Evolutionary conservation across 305 asterid genomes (phyloP).

Genomic region (Fraxinus velutina): DNA sequence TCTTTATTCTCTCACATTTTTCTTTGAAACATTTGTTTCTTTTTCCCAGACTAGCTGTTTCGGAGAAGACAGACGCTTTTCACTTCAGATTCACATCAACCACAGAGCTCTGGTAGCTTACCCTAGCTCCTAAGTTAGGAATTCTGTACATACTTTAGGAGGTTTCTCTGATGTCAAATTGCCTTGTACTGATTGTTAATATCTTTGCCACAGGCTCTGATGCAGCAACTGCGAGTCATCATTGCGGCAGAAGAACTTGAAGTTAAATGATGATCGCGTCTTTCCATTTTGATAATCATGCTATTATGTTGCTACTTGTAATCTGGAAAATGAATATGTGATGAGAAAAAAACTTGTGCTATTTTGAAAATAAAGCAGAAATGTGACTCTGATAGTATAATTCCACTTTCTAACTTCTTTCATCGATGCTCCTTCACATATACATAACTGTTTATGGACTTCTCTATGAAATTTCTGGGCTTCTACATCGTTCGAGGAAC

Average conservation of each 20-base stretch:
- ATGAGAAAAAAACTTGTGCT: background rate
- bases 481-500: background rate
- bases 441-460: background rate
- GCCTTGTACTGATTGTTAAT: slow-evolving; percentile 20
- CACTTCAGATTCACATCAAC: too few species aligned
- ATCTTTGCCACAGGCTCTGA: slow-evolving; percentile 41
- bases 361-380: background rate
- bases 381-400: background rate
- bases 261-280: slow-evolving; percentile 41
- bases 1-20: too few species aligned
- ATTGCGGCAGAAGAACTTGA: slow-evolving; percentile 75
- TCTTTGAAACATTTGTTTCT: too few species aligned
- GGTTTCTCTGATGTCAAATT: slow-evolving; percentile 16
- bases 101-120: slow-evolving; percentile 35
- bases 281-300: background rate
- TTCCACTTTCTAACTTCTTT: background rate
- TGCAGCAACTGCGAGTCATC: slow-evolving; percentile 68
- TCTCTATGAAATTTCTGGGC: background rate
- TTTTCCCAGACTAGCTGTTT: too few species aligned
- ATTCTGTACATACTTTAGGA: slow-evolving; percentile 15
- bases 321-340: background rate
- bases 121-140: background rate
- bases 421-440: background rate
- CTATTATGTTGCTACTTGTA: background rate
- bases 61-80: too few species aligned